These are phyloP conservation scores for Sugiyamaella valdiviana DNA, from an alignment of 805 yeast genomes.

Conservation along the genomic window DNA sequence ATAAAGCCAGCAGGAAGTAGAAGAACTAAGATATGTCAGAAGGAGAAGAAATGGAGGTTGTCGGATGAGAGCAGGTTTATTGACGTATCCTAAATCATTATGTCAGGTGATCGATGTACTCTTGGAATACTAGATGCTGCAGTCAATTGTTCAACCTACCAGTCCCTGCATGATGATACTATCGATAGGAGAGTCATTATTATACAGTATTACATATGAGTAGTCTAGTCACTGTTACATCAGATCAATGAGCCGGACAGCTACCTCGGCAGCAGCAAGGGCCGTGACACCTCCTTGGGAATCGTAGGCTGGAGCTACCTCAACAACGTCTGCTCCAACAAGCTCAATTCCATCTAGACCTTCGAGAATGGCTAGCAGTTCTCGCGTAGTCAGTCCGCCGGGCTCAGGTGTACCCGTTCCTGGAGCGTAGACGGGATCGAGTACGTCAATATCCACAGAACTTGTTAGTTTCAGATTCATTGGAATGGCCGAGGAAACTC, in stretches of 20 bases:
- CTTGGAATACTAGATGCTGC: too few relatives aligned
- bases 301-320: constrained; percentile 63
- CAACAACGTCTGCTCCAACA: constrained; percentile 72
- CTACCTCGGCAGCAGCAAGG: constrained; percentile 54
- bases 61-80: too few relatives aligned
- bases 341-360: constrained; percentile 53
- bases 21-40: too few relatives aligned
- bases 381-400: constrained; percentile 49
- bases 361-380: constrained; percentile 51
- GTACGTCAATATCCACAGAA: constrained; percentile 45
- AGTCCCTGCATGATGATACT: not conserved
- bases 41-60: too few relatives aligned
- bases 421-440: constrained; percentile 49
- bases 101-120: too few relatives aligned
- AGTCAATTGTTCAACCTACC: not conserved
- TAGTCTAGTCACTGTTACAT: constrained; percentile 30
- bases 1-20: too few relatives aligned
- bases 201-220: not conserved
- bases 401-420: constrained; percentile 50
- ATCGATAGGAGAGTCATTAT: not conserved
- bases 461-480: not conserved
- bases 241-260: constrained; percentile 37
- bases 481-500: not conserved
- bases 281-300: constrained; percentile 45
- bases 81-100: too few relatives aligned